phyloP scores from a whole-genome alignment of 495 filamentous ascomycete genomes.

The Lasiosphaeriaceae sp. region DNA sequence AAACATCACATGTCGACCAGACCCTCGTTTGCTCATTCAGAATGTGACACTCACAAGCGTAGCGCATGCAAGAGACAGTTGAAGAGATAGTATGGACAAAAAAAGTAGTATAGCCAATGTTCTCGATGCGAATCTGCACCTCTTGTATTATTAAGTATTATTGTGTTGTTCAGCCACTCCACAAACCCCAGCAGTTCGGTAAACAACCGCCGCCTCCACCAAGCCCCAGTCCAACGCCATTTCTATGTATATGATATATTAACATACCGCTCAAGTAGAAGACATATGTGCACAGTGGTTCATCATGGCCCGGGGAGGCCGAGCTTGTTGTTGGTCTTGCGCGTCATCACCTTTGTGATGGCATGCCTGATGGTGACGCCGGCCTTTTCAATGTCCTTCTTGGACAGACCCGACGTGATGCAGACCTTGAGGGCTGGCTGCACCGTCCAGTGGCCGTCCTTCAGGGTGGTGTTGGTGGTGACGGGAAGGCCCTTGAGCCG shows the following conservation, averaged over 20 bases:
- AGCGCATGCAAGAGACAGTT: no score
- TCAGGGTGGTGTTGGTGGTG: slow-evolving; percentile 47
- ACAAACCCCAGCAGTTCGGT: not conserved
- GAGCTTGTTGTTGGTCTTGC: slow-evolving; percentile 43
- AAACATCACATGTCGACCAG: no score
- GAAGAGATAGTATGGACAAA: no score
- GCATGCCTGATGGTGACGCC: slow-evolving; percentile 85
- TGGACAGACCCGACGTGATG: slow-evolving; percentile 77
- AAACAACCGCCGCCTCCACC: not conserved
- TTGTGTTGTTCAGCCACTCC: not conserved
- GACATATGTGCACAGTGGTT: not conserved
- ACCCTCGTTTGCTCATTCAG: no score
- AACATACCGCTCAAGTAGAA: not conserved
- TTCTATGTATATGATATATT: not conserved
- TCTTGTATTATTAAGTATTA: not conserved
- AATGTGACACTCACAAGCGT: no score
- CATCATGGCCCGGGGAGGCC: slow-evolving; percentile 14
- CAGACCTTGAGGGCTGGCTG: slow-evolving; percentile 85
- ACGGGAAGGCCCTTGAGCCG: slow-evolving; percentile 74
- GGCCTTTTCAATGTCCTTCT: slow-evolving; percentile 93
- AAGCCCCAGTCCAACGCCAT: not conserved
- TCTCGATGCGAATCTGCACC: not conserved
- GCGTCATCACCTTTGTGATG: slow-evolving; percentile 78
- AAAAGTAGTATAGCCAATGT: not conserved
- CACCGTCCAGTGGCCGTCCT: slow-evolving; percentile 62